Evolutionary conservation across 495 filamentous ascomycete species (phyloP).

Genomic region (Xylaria flabelliformis): DNA sequence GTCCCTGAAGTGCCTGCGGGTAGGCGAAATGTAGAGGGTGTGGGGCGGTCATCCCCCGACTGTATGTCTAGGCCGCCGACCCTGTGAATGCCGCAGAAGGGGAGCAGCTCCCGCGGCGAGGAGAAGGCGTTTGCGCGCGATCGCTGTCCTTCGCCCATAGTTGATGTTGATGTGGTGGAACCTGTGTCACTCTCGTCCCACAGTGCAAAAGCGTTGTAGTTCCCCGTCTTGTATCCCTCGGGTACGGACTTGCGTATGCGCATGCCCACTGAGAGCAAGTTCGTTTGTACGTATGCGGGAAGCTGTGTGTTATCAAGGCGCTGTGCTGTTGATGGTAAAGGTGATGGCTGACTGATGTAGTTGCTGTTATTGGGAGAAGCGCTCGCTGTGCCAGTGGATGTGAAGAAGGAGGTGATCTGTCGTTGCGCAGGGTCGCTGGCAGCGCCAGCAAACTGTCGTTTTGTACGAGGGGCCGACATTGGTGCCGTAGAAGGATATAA

Average conservation of each 20-base stretch:
- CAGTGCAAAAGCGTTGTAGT: slow-evolving; percentile 53
- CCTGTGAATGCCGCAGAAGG: slow-evolving; percentile 78
- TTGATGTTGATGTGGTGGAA: slow-evolving; percentile 14
- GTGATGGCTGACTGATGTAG: slow-evolving; percentile 42
- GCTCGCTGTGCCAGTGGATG: slow-evolving; percentile 24
- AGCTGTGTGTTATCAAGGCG: slow-evolving; percentile 38
- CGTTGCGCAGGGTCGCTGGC: slow-evolving; percentile 56
- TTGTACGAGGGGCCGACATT: slow-evolving; percentile 54
- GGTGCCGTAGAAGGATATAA: slow-evolving; percentile 17
- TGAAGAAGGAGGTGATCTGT: slow-evolving; percentile 58
- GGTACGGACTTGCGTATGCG: slow-evolving; percentile 88
- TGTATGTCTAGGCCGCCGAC: slow-evolving; percentile 63
- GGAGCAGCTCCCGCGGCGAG: slow-evolving; percentile 63
- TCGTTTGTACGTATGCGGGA: slow-evolving; percentile 71
- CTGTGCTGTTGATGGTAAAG: slow-evolving; percentile 30
- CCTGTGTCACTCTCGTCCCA: slow-evolving; percentile 45
- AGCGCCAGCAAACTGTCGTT: slow-evolving; percentile 59
- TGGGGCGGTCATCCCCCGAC: slow-evolving; percentile 26
- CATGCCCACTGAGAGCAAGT: slow-evolving; percentile 88
- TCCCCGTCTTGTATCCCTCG: slow-evolving; percentile 86
- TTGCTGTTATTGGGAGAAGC: slow-evolving; percentile 19
- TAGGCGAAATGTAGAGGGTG: background rate
- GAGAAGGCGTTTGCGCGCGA: slow-evolving; percentile 40
- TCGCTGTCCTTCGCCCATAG: slow-evolving; percentile 33
- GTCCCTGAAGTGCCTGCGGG: background rate